These are phyloP conservation scores for Coffea canephora DNA, from an alignment of 257 asterid genomes.

Conservation along the genomic window DNA sequence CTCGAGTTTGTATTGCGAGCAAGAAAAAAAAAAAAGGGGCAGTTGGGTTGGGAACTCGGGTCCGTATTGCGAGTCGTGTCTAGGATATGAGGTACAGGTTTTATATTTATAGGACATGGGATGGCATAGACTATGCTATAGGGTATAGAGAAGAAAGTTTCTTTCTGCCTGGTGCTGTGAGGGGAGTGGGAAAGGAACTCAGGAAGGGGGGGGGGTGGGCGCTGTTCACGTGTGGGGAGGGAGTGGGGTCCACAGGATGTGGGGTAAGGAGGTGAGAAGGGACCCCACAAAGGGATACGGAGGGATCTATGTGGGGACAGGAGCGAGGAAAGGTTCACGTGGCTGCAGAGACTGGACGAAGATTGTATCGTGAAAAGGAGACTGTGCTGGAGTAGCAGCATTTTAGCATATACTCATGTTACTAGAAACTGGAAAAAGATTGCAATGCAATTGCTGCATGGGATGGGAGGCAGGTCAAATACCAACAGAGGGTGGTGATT, in stretches of 20 bases:
- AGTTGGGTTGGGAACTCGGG: slow-evolving; percentile 20
- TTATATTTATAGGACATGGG: slow-evolving; percentile 47
- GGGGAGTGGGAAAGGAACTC: neutral
- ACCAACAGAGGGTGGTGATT: neutral
- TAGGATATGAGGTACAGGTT: slow-evolving; percentile 39
- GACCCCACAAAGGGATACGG: slow-evolving; percentile 35
- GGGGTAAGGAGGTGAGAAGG: slow-evolving; percentile 1
- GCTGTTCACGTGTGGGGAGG: slow-evolving; percentile 43
- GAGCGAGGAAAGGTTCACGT: slow-evolving; percentile 33
- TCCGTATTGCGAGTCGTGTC: slow-evolving; percentile 24
- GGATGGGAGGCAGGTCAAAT: neutral
- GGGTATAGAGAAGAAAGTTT: neutral
- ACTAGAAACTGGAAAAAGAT: too few relatives aligned
- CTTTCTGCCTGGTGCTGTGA: neutral
- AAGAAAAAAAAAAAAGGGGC: neutral
- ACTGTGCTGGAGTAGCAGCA: neutral
- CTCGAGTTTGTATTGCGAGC: neutral
- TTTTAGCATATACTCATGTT: neutral
- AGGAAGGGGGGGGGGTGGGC: neutral
- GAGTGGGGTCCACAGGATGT: slow-evolving; percentile 10
- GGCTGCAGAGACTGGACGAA: slow-evolving; percentile 32
- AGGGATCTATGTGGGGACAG: slow-evolving; percentile 43
- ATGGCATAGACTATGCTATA: too few relatives aligned
- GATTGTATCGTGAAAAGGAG: slow-evolving; percentile 1
- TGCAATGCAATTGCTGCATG: neutral